Percentiles rank a stretch among this genome's conserved stretches.
phyloP scores from a whole-genome alignment of 1,284 basidiomycete species.

The Tilletiaria anomala region DNA sequence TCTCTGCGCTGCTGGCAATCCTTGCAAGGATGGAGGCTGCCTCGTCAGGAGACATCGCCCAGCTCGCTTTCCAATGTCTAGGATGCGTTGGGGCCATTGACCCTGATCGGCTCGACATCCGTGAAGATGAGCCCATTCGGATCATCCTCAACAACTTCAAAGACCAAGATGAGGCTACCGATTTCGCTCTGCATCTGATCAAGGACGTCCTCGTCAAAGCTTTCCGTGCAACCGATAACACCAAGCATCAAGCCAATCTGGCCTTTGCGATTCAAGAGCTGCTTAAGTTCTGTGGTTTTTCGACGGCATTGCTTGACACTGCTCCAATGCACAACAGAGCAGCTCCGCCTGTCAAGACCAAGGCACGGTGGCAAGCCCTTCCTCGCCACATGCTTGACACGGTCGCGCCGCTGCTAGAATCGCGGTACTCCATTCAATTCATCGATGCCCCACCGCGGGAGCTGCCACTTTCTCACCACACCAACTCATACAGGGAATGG shows the following conservation, averaged over 20 bases:
- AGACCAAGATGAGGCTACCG: slow-evolving; percentile 61
- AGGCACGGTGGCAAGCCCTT: slow-evolving; percentile 53
- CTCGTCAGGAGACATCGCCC: slow-evolving; percentile 43
- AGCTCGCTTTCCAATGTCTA: slow-evolving; percentile 67
- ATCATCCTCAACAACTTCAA: slow-evolving; percentile 69
- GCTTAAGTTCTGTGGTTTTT: slow-evolving; percentile 74
- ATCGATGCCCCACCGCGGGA: slow-evolving; percentile 11
- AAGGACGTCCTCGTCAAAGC: slow-evolving; percentile 75
- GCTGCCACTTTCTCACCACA: slow-evolving; percentile 51
- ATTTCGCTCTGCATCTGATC: slow-evolving; percentile 76
- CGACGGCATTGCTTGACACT: slow-evolving; percentile 50
- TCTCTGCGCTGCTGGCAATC: slow-evolving; percentile 57
- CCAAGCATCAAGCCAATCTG: slow-evolving; percentile 74
- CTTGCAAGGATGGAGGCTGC: slow-evolving; percentile 57
- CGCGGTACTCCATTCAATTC: slow-evolving; percentile 25
- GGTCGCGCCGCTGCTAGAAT: slow-evolving; percentile 56
- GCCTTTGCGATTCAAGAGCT: slow-evolving; percentile 89
- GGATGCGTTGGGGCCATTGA: slow-evolving; percentile 90
- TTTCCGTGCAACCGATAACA: slow-evolving; percentile 83
- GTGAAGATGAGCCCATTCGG: slow-evolving; percentile 48
- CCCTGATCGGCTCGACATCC: slow-evolving; percentile 74
- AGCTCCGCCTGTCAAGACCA: no score
- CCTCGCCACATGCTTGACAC: slow-evolving; percentile 76
- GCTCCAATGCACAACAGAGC: slow-evolving; percentile 23
- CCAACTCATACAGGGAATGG: slow-evolving; percentile 85